Conservation (phyloP, 306 rosid species). For the Mimosa pudica region DNA sequence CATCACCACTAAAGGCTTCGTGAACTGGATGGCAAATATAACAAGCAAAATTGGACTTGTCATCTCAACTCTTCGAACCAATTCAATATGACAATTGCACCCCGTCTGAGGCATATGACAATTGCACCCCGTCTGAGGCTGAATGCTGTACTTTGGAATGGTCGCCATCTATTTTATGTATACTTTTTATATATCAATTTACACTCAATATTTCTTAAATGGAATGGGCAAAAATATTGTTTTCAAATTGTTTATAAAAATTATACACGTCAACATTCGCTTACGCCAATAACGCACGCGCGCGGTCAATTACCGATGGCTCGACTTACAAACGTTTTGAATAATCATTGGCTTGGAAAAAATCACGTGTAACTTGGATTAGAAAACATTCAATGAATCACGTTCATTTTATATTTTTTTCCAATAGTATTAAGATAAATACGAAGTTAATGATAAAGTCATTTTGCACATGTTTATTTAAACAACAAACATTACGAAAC, state of each 20-base stretch:
- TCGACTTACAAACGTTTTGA: neutral
- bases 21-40: neutral
- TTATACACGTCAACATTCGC: neutral
- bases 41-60: slow-evolving; percentile 34
- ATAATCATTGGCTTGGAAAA: neutral
- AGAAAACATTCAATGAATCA: neutral
- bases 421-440: neutral
- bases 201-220: neutral
- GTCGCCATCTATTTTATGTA: too few relatives aligned
- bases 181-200: neutral
- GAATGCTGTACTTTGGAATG: too few relatives aligned
- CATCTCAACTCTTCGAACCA: neutral
- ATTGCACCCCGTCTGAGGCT: too few relatives aligned
- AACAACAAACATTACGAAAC: slow-evolving; percentile 5
- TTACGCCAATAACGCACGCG: slow-evolving; percentile 6
- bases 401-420: neutral
- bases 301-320: neutral
- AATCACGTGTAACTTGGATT: neutral
- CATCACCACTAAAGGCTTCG: neutral
- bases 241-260: neutral
- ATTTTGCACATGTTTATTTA: neutral
- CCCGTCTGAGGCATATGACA: too few relatives aligned
- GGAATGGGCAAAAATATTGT: too few relatives aligned
- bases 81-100: neutral
- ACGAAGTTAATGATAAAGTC: neutral